Conservation (phyloP, 2,329 filamentous ascomycete species). For the Aspergillus caelatus region DNA sequence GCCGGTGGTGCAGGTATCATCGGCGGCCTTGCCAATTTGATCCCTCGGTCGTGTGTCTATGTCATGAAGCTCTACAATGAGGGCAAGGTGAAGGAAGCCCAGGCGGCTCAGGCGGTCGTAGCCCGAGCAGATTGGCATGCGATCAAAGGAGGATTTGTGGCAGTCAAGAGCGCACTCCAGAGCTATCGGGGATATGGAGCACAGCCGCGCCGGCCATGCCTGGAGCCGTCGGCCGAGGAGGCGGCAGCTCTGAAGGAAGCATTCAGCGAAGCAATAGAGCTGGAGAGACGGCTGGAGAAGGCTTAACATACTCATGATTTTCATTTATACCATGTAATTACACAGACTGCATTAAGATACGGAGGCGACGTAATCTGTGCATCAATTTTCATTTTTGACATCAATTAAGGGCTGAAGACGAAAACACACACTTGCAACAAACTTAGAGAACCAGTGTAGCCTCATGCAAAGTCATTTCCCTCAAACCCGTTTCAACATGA, state of each 20-base stretch:
- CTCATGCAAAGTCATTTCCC: too few species aligned
- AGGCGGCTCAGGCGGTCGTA: slow-evolving; percentile 74
- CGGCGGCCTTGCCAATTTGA: slow-evolving; percentile 80
- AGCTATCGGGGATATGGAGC: slow-evolving; percentile 81
- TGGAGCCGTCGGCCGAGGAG: slow-evolving; percentile 46
- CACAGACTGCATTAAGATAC: not conserved
- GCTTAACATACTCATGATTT: slow-evolving; percentile 3
- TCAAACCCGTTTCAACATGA: too few species aligned
- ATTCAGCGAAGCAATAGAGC: slow-evolving; percentile 42
- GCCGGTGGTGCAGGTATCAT: slow-evolving; percentile 83
- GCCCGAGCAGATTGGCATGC: slow-evolving; percentile 80
- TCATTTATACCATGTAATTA: not conserved
- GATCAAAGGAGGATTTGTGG: slow-evolving; percentile 79
- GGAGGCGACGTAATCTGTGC: not conserved
- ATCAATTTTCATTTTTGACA: not conserved
- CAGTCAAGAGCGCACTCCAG: slow-evolving; percentile 83
- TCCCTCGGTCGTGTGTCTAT: slow-evolving; percentile 78
- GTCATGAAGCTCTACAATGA: slow-evolving; percentile 76
- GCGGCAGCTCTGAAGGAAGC: slow-evolving; percentile 38
- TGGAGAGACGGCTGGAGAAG: slow-evolving; percentile 38
- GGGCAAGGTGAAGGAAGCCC: slow-evolving; percentile 75
- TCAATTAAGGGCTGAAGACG: not conserved
- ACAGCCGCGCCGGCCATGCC: slow-evolving; percentile 69
- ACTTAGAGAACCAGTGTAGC: too few species aligned
- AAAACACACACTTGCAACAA: too few species aligned